Conservation (phyloP, 2,329 filamentous ascomycete species). For the Aspergillus quadricinctus region DNA sequence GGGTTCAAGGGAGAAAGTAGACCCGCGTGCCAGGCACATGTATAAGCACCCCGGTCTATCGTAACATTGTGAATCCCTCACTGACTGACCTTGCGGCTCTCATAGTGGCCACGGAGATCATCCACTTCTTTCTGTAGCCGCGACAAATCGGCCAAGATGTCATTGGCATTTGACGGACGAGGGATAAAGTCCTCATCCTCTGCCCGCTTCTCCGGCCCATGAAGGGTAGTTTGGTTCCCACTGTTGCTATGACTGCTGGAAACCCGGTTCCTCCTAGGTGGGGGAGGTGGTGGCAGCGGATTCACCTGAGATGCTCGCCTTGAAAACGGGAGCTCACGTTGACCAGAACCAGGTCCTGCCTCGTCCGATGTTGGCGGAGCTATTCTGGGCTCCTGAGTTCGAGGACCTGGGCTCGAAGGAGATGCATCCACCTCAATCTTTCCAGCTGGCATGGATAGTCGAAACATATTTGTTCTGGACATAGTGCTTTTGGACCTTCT, state of each 20-base stretch:
- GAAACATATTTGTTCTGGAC: slow-evolving; percentile 28
- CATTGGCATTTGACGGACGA: slow-evolving; percentile 43
- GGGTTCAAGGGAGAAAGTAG: background rate
- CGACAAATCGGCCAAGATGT: slow-evolving; percentile 69
- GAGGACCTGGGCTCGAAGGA: slow-evolving; percentile 27
- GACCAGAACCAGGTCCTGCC: background rate
- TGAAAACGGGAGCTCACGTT: slow-evolving; percentile 23
- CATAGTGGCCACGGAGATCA: slow-evolving; percentile 43
- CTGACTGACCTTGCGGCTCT: slow-evolving; percentile 28
- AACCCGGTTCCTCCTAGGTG: slow-evolving; percentile 44
- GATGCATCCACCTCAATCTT: slow-evolving; percentile 41
- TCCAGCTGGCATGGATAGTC: slow-evolving; percentile 40
- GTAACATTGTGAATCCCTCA: slow-evolving; percentile 11
- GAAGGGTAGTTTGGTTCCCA: slow-evolving; percentile 14
- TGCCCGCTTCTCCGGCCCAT: slow-evolving; percentile 17
- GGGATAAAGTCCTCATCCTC: slow-evolving; percentile 21
- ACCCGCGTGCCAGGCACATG: background rate
- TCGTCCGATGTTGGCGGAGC: slow-evolving; percentile 12
- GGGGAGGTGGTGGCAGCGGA: slow-evolving; percentile 41
- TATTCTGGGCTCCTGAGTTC: slow-evolving; percentile 10
- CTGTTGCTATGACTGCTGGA: slow-evolving; percentile 38
- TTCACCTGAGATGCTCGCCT: slow-evolving; percentile 26
- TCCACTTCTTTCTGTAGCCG: slow-evolving; percentile 73
- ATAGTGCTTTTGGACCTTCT: slow-evolving; percentile 32
- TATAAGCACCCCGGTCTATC: background rate